phyloP scores from a whole-genome alignment of 2,329 filamentous ascomycete species.

The Fusarium sterilihyphosum region DNA sequence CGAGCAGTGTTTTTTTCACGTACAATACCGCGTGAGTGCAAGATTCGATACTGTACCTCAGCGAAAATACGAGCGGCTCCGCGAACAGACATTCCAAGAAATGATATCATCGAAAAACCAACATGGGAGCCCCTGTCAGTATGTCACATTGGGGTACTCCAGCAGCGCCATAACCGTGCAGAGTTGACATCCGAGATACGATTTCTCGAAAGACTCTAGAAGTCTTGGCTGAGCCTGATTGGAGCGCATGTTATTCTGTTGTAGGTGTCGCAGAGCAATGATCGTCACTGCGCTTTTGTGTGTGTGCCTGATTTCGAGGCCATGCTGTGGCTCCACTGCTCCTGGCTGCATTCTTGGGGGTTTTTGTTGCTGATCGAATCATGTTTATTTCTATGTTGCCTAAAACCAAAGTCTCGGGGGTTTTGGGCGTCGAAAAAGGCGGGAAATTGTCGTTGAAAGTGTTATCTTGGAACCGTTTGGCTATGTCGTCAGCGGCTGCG shows the following conservation, averaged over 20 bases:
- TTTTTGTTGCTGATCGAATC: background rate
- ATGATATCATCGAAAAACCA: conserved; percentile 29
- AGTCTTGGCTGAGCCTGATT: conserved; percentile 16
- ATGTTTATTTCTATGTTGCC: background rate
- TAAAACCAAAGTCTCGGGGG: background rate
- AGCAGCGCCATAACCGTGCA: background rate
- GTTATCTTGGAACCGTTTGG: background rate
- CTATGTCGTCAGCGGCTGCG: conserved; percentile 22
- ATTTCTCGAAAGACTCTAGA: conserved; percentile 19
- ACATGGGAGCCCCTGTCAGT: background rate
- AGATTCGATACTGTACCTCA: background rate
- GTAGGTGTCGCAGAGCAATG: conserved; percentile 7
- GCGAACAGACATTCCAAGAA: conserved; percentile 12
- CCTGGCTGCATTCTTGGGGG: background rate
- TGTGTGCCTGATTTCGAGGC: background rate
- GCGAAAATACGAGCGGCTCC: conserved; percentile 13
- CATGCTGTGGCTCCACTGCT: background rate
- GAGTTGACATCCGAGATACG: background rate
- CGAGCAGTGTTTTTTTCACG: background rate
- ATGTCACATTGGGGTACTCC: conserved; percentile 12
- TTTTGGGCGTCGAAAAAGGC: background rate
- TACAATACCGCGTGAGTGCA: background rate
- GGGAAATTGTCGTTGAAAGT: background rate
- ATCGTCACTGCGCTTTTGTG: conserved; percentile 7
- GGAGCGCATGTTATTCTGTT: conserved; percentile 34